Base-by-base conservation (phyloP, 441 rosid genomes). In the Adansonia madagascariensis region DNA sequence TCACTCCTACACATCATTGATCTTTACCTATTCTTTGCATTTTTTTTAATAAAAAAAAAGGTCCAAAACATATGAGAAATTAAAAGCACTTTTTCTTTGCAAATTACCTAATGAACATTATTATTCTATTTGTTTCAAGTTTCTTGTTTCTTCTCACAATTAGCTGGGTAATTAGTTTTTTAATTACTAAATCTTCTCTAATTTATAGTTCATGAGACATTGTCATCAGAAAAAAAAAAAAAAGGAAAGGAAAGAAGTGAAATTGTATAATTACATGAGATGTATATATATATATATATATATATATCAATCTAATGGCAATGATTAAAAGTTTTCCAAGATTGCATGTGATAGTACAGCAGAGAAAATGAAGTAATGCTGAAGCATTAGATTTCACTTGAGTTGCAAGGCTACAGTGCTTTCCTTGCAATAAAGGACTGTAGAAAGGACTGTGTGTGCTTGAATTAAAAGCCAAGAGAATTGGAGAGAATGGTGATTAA, bases 381-480 rank as follows among this genome's bases (percentile, higher is more conserved):
- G n/a, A 53, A 53, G 20, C 20, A 53, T 15, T 15, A 5, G 59
- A 53, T 17, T n/a, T 39, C 15, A 18, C 71, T 66, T 66, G n/a
- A 18, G 53, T 17, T 43, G 20, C 31, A 67, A 67, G 55, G 57
- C 52, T 43, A 66, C 71, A n/a, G 15, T 66, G 0, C 52, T 43
- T 65, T 43, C 14, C 52, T 18, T 8, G 71, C 71, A n/a, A 1
- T 8, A 0, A 8, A 22, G 22, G 12, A 65, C 14, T n/a, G 55
- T 18, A 10, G 2, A 56, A 56, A 35, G 39, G 39, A 35, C 39
- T 35, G 18, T 64, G 52, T 15, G 71, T 44, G 39, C 35, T 67
- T 67, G 72, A 67, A 67, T 67, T 67, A 20, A 67, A 67, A 67
- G 72, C 17, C 72, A 67, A 67, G 52, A 31, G 18, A 12, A 17